phyloP scores from a whole-genome alignment of 1,139 yeast genomes.

The Saccharomyces hybrid region DNA sequence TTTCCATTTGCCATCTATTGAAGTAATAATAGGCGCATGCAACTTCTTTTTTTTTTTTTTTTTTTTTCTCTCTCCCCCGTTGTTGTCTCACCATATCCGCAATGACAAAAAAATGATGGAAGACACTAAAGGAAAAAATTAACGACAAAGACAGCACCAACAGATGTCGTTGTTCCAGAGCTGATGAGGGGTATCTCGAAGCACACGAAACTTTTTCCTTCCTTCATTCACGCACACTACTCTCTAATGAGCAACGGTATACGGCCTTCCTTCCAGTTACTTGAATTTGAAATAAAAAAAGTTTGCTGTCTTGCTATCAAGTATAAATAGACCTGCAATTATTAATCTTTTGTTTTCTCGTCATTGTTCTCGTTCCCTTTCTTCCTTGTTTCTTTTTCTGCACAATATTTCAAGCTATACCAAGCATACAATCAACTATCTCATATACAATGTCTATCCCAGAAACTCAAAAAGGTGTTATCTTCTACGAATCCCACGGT shows the following conservation, averaged over 20 bases:
- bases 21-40: neutral
- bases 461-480: conserved; percentile 42
- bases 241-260: neutral
- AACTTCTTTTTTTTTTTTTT: neutral
- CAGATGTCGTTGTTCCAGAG: neutral
- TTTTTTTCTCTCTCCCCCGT: neutral
- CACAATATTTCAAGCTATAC: neutral
- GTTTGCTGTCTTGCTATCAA: neutral
- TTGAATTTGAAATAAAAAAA: neutral
- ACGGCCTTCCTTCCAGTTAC: neutral
- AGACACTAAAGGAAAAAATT: neutral
- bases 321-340: neutral
- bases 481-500: conserved; percentile 43
- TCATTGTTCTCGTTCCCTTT: neutral
- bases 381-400: neutral
- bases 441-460: conserved; percentile 25
- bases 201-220: neutral
- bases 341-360: neutral
- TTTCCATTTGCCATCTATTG: neutral
- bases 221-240: neutral
- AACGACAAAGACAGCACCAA: neutral
- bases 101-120: neutral
- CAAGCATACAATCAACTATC: neutral
- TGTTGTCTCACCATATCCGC: neutral
- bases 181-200: neutral